These are phyloP conservation scores for Boletus eberwhitei DNA, from an alignment of 768 basidiomycete species.

Conservation along the genomic window DNA sequence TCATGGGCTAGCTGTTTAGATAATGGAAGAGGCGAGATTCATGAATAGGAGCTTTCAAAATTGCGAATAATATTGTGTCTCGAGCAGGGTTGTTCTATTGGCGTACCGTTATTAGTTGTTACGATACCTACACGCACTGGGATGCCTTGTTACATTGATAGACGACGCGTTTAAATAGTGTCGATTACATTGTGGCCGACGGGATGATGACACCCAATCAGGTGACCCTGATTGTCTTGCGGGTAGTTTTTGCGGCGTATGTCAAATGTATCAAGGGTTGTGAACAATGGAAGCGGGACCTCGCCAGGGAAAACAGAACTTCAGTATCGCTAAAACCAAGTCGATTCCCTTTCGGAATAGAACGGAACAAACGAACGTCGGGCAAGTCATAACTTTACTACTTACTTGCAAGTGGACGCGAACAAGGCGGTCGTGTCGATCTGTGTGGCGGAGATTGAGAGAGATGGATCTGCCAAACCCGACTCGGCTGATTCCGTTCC, in stretches of 20 bases:
- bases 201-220: not conserved
- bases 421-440: no score
- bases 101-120: not conserved
- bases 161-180: not conserved
- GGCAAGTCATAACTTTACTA: no score
- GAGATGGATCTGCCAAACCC: not conserved
- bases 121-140: slow-evolving; percentile 15
- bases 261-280: no score
- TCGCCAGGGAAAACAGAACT: no score
- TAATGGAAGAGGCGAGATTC: not conserved
- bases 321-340: no score
- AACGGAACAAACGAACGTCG: no score
- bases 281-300: no score
- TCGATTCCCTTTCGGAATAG: no score
- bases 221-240: not conserved
- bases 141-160: slow-evolving; percentile 4
- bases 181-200: not conserved
- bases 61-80: slow-evolving; percentile 1
- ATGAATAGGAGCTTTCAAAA: slow-evolving; percentile 8
- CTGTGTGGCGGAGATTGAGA: no score
- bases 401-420: no score
- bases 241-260: no score
- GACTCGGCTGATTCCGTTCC: not conserved
- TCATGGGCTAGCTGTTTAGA: slow-evolving; percentile 33
- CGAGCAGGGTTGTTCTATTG: not conserved